Conservation (phyloP, 2,329 filamentous ascomycete genomes). For the Fonsecaea pedrosoi region DNA sequence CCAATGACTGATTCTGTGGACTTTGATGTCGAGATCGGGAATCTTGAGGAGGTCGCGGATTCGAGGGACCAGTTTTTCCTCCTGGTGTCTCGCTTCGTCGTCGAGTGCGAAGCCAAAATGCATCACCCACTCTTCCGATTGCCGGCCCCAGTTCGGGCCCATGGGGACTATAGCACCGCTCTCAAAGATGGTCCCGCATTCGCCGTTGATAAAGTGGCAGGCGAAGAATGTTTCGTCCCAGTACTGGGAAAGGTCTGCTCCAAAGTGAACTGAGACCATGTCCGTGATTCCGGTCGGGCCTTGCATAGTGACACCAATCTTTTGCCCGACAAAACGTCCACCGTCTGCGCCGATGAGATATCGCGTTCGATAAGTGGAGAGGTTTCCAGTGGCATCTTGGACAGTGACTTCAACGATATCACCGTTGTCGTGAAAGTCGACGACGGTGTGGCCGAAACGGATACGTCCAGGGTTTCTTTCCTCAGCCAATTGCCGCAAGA, state of each 20-base stretch:
- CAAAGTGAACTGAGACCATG: conserved; percentile 42
- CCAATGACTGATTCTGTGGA: conserved; percentile 41
- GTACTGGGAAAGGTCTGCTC: conserved; percentile 40
- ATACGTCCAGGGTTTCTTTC: conserved; percentile 5
- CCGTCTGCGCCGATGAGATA: conserved; percentile 47
- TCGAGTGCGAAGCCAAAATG: conserved; percentile 38
- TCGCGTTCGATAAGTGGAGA: conserved; percentile 34
- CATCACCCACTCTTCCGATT: conserved; percentile 47
- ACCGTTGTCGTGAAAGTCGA: conserved; percentile 2
- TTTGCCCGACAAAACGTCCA: conserved; percentile 35
- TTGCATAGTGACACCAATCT: conserved; percentile 43
- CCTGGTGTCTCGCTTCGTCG: conserved; percentile 40
- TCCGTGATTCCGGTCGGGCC: conserved; percentile 44
- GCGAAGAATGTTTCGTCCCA: conserved; percentile 36
- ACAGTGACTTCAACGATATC: conserved; percentile 4
- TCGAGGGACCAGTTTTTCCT: conserved; percentile 38
- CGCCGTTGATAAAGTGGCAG: conserved; percentile 34
- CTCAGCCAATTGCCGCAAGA: conserved; percentile 35
- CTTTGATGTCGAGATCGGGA: conserved; percentile 40
- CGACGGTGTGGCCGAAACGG: not conserved
- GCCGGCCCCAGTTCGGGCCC: conserved; percentile 39
- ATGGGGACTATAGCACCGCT: conserved; percentile 36
- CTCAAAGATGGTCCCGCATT: conserved; percentile 25
- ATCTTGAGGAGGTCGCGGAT: conserved; percentile 41
- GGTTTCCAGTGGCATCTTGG: conserved; percentile 34